Conservation (phyloP, 345 rosid species). For the Rubroshorea leprosula region DNA sequence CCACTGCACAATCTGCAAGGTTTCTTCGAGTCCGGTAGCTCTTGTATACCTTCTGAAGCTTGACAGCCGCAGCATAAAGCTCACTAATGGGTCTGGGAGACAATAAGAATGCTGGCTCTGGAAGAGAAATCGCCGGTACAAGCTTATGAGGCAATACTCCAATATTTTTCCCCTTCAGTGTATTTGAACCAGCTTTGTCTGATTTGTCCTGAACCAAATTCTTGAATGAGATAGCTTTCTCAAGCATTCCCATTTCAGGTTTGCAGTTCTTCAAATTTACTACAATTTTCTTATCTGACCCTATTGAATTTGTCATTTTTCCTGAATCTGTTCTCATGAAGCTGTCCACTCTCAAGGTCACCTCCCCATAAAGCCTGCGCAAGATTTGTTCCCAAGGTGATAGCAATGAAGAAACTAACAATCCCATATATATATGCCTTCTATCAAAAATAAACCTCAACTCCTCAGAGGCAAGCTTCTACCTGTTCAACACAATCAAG, state of each 20-base stretch:
- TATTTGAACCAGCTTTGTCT: constrained; percentile 15
- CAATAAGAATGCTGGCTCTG: constrained; percentile 40
- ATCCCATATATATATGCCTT: constrained; percentile 38
- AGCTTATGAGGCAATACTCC: constrained; percentile 11
- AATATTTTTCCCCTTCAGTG: no score
- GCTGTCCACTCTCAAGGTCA: constrained; percentile 23
- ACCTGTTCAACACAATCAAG: constrained; percentile 8
- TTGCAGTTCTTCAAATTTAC: constrained; percentile 28
- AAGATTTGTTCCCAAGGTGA: constrained; percentile 38
- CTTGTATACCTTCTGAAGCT: constrained; percentile 81
- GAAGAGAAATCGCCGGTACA: constrained; percentile 39
- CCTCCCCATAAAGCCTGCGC: constrained; percentile 14
- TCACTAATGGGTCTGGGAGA: constrained; percentile 70
- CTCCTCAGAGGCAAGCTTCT: no score
- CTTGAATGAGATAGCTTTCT: background rate
- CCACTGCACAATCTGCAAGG: constrained; percentile 94
- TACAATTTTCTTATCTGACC: constrained; percentile 17
- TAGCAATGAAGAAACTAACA: constrained; percentile 29
- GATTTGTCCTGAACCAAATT: background rate
- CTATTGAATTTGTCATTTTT: constrained; percentile 25
- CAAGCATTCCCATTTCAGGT: constrained; percentile 27
- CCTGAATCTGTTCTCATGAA: constrained; percentile 29
- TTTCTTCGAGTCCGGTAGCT: constrained; percentile 85
- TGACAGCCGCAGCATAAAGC: constrained; percentile 83
- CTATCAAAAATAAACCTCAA: background rate